phyloP scores from a whole-genome alignment of 2,329 filamentous ascomycete species.

The Aschersonia sp. region DNA sequence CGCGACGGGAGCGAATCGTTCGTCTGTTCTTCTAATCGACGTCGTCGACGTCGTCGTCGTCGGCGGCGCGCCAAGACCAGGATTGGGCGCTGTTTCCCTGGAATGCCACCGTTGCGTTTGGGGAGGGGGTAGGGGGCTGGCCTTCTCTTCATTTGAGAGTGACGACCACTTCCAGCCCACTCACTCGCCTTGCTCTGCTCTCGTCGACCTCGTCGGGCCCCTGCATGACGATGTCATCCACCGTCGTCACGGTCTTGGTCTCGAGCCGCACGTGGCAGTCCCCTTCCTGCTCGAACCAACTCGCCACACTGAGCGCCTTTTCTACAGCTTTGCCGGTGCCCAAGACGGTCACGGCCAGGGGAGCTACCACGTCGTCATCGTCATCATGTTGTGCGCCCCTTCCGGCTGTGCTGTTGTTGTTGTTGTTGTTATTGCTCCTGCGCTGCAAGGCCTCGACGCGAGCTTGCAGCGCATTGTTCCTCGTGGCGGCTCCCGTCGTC shows the following conservation, averaged over 20 bases:
- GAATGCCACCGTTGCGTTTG: too few species aligned
- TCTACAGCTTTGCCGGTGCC: conserved; percentile 54
- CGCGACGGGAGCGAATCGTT: too few species aligned
- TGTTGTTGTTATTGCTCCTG: conserved; percentile 12
- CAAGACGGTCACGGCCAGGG: conserved; percentile 36
- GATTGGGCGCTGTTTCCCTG: too few species aligned
- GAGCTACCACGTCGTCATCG: not conserved
- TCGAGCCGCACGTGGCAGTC: conserved; percentile 43
- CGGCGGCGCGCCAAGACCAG: too few species aligned
- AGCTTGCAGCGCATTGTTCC: conserved; percentile 28
- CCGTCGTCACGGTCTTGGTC: conserved; percentile 47
- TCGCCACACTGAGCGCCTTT: conserved; percentile 45
- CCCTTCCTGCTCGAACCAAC: conserved; percentile 48
- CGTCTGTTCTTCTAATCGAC: too few species aligned
- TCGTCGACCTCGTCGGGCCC: conserved; percentile 22
- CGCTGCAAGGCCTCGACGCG: conserved; percentile 28
- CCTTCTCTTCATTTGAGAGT: conserved; percentile 23
- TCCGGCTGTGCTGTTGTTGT: not conserved
- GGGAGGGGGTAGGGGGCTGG: not conserved
- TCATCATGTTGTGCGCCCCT: too few species aligned
- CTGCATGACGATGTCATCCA: conserved; percentile 48
- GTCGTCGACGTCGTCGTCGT: too few species aligned
- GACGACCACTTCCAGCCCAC: conserved; percentile 34
- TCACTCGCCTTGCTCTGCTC: conserved; percentile 32
- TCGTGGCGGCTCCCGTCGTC: conserved; percentile 28